Evolutionary conservation across 371 early-diverging fungal genomes (phyloP), one percentile per base, ranked within the genome.

Genomic region (Phascolomyces articulosus): DNA sequence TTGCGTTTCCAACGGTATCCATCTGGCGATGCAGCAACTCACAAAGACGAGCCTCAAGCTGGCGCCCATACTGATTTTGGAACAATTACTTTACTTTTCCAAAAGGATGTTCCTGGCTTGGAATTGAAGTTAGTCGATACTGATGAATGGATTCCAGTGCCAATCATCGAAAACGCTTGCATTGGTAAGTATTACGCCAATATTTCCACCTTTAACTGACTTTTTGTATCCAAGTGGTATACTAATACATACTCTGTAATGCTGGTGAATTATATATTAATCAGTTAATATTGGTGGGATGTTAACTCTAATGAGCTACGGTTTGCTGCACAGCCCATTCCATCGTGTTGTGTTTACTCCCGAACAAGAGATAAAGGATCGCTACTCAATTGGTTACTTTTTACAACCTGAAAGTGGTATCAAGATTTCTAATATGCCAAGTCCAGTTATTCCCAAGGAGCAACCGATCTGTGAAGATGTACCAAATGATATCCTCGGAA

Each of bases 371-470:
- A 38, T 70, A 40, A 65, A 70, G 31, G 76, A 79, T 26, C 72
- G 90, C 9, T 87, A 85, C 56, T 82, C 83, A 20, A 83, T 89
- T 53, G 90, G 87, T 0, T 90, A 77, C 62, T 90, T 88, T 64
- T 81, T 82, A 23, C 83, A 83, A 9, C 58, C 64, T 49, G 69
- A 53, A 18, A 49, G 58, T 24, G 26, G 59, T 8, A 26, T 56
- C 6, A 41, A 47, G 28, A 23, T 69, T n/a, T 29, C 31, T 13
- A 58, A 61, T 10, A 55, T 69, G 27, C 69, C 69, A 0, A 68
- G 68, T 31, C 21, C 40, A 55, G 8, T 59, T 10, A 27, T 69
- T 18, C 61, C 69, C 23, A 24, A 57, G 16, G 6, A 40, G 7
- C 40, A 27, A 15, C 34, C 57, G 18, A 26, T 20, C 11, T 21